Evolutionary conservation across 1,139 yeast genomes (phyloP).

Genomic region (Candida gigantensis): DNA sequence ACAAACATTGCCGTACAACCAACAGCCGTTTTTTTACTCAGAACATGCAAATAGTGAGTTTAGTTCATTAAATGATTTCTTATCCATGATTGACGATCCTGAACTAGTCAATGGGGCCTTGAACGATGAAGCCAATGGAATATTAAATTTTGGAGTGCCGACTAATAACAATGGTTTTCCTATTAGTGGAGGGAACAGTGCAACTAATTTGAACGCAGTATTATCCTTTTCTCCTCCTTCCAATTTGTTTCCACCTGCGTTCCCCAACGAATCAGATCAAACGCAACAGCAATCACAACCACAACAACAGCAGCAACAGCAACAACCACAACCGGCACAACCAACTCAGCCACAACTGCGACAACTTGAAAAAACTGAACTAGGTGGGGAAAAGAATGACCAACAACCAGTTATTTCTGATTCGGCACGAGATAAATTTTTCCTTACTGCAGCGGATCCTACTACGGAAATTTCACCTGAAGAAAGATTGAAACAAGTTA

Average conservation of each 20-base stretch:
- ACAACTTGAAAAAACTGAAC: constrained; percentile 2
- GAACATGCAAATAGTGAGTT: constrained; percentile 95
- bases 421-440: constrained; percentile 89
- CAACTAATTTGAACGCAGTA: constrained; percentile 25
- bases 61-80: constrained; percentile 83
- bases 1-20: constrained; percentile 53
- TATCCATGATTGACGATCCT: constrained; percentile 89
- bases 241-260: constrained; percentile 23
- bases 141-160: constrained; percentile 26
- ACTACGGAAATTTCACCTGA: constrained; percentile 94
- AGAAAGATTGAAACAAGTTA: constrained; percentile 91
- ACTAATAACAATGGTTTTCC: constrained; percentile 12
- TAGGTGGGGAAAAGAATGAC: constrained; percentile 2
- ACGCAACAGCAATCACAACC: constrained; percentile 12
- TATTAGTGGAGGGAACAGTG: constrained; percentile 17
- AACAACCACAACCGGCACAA: constrained; percentile 8
- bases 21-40: constrained; percentile 78
- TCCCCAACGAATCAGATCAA: constrained; percentile 17
- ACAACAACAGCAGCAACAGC: constrained; percentile 14
- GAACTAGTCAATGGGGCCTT: constrained; percentile 55
- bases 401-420: constrained; percentile 58
- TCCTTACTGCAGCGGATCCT: constrained; percentile 96
- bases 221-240: constrained; percentile 33
- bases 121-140: constrained; percentile 33
- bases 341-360: constrained; percentile 6